These are phyloP conservation scores for Thecaphora frezii DNA, from an alignment of 1,284 basidiomycete genomes.

Conservation along the genomic window DNA sequence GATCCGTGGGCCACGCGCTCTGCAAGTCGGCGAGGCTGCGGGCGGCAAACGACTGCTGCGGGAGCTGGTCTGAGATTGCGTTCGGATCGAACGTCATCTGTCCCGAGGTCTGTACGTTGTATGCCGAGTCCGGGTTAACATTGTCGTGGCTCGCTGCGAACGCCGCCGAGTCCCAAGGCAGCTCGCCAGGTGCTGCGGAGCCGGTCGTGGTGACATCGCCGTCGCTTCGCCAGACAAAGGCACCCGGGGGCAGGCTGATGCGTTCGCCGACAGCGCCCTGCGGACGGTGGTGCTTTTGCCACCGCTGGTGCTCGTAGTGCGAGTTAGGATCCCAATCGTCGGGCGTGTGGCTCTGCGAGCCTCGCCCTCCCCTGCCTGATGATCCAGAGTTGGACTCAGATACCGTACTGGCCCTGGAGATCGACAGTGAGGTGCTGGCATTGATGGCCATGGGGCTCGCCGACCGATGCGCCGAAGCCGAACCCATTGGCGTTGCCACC, in stretches of 20 bases:
- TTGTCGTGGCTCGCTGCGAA: slow-evolving; percentile 27
- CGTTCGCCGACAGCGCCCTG: slow-evolving; percentile 19
- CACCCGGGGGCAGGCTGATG: slow-evolving; percentile 38
- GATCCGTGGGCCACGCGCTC: slow-evolving; percentile 30
- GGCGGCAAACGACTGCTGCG: slow-evolving; percentile 17
- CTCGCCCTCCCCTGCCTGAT: slow-evolving; percentile 1
- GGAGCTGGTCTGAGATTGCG: background rate
- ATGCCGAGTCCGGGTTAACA: background rate
- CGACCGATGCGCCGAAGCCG: background rate
- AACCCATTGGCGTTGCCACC: background rate
- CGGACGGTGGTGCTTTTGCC: slow-evolving; percentile 42
- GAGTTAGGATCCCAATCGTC: slow-evolving; percentile 25
- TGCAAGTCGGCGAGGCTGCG: slow-evolving; percentile 32
- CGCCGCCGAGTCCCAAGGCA: slow-evolving; percentile 30
- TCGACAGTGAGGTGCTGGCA: slow-evolving; percentile 8
- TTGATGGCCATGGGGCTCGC: background rate
- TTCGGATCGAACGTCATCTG: background rate
- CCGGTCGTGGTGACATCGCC: slow-evolving; percentile 21
- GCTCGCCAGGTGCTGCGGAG: slow-evolving; percentile 8
- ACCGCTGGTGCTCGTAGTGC: slow-evolving; percentile 34
- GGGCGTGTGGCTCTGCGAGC: slow-evolving; percentile 13
- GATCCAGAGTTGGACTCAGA: slow-evolving; percentile 15
- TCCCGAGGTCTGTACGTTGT: slow-evolving; percentile 1
- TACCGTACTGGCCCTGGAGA: slow-evolving; percentile 13
- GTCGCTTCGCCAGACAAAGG: slow-evolving; percentile 43